Conservation (phyloP, 2,329 filamentous ascomycete genomes). For the Tolypocladium sp. region DNA sequence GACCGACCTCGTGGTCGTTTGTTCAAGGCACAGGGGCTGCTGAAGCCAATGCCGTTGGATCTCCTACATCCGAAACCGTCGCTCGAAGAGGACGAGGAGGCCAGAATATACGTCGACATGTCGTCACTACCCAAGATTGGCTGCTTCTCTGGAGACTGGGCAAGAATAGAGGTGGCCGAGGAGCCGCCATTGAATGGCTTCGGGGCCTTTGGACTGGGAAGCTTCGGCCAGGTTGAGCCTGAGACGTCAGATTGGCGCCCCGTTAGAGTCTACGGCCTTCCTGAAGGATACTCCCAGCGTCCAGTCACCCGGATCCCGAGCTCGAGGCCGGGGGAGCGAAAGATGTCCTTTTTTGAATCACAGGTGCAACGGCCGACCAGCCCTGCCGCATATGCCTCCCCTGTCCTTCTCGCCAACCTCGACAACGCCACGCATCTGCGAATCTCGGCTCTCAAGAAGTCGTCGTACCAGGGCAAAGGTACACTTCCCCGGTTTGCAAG, state of each 20-base stretch:
- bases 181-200: conserved; percentile 62
- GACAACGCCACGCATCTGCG: conserved; percentile 70
- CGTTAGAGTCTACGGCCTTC: conserved; percentile 80
- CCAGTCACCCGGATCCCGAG: conserved; percentile 52
- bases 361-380: conserved; percentile 53
- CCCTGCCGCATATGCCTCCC: conserved; percentile 67
- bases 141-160: conserved; percentile 97
- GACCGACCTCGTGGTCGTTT: conserved; percentile 66
- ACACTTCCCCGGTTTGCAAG: conserved; percentile 47
- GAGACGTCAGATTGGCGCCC: conserved; percentile 66
- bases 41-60: conserved; percentile 63
- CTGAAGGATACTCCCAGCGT: conserved; percentile 60
- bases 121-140: conserved; percentile 79
- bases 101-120: conserved; percentile 84
- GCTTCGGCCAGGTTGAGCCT: conserved; percentile 43
- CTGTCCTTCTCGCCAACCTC: conserved; percentile 79
- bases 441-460: conserved; percentile 58
- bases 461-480: conserved; percentile 37
- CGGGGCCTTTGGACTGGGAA: conserved; percentile 58
- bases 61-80: conserved; percentile 76
- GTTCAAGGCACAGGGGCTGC: conserved; percentile 74
- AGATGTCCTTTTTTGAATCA: conserved; percentile 56
- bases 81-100: conserved; percentile 73
- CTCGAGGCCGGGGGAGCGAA: conserved; percentile 41
- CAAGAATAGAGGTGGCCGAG: conserved; percentile 68